Evolutionary conservation across 495 filamentous ascomycete genomes (phyloP).

Genomic region (Penicillium odoratum): DNA sequence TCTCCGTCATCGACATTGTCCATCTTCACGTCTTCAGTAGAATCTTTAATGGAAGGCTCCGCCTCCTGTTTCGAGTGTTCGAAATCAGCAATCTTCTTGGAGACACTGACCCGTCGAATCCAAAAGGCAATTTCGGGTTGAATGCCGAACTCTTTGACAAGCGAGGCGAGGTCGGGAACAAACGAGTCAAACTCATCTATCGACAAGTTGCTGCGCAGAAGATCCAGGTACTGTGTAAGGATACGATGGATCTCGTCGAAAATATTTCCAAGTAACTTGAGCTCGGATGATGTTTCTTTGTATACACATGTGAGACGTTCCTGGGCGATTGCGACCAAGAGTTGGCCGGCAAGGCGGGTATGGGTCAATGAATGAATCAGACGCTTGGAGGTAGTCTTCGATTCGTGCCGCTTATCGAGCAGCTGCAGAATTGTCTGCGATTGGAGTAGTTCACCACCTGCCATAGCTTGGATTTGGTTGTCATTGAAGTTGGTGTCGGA

Average conservation of each 20-base stretch:
- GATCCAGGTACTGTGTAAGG: constrained; percentile 83
- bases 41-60: constrained; percentile 22
- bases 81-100: constrained; percentile 50
- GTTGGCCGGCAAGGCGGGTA: constrained; percentile 68
- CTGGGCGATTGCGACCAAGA: constrained; percentile 87
- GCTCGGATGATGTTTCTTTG: constrained; percentile 63
- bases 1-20: constrained; percentile 36
- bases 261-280: constrained; percentile 80
- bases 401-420: constrained; percentile 74
- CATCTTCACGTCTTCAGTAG: constrained; percentile 32
- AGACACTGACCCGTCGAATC: constrained; percentile 73
- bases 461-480: constrained; percentile 78
- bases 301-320: constrained; percentile 80
- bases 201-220: constrained; percentile 76
- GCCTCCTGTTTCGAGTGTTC: constrained; percentile 35
- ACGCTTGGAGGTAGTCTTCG: constrained; percentile 64
- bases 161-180: constrained; percentile 70
- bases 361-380: constrained; percentile 77
- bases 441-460: constrained; percentile 77
- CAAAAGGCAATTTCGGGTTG: constrained; percentile 84
- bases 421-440: constrained; percentile 74
- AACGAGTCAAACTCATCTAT: constrained; percentile 75
- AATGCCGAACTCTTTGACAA: constrained; percentile 79
- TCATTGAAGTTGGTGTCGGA: constrained; percentile 85
- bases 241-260: constrained; percentile 87